phyloP scores from a whole-genome alignment of 257 asterid genomes.

The Linaria vulgaris region DNA sequence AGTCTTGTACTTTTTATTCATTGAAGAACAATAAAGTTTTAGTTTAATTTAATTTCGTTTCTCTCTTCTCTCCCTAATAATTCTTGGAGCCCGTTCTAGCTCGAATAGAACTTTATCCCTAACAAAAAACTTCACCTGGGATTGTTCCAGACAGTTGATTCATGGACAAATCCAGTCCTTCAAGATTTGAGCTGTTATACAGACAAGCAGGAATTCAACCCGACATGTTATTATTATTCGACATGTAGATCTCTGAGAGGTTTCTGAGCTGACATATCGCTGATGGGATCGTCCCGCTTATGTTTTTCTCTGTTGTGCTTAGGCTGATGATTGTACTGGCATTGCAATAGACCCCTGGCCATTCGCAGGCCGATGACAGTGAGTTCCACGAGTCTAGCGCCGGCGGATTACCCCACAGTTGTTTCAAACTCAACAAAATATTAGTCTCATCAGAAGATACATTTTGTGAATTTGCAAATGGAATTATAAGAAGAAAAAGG shows the following conservation, averaged over 20 bases:
- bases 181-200: constrained; percentile 49
- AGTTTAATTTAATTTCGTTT: too few species aligned
- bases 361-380: constrained; percentile 39
- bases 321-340: too few species aligned
- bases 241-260: too few species aligned
- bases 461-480: constrained; percentile 42
- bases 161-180: constrained; percentile 52
- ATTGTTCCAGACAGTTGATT: constrained; percentile 52
- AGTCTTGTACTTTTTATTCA: too few species aligned
- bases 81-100: too few species aligned
- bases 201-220: constrained; percentile 41
- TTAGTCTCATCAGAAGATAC: constrained; percentile 43
- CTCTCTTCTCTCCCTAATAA: too few species aligned
- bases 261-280: too few species aligned
- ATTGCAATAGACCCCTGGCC: constrained; percentile 37
- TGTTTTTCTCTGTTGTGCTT: too few species aligned
- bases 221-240: too few species aligned
- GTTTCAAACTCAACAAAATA: constrained; percentile 38
- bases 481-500: constrained; percentile 23
- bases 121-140: constrained; percentile 15
- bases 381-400: constrained; percentile 34
- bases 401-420: constrained; percentile 32
- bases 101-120: too few species aligned
- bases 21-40: too few species aligned
- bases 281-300: too few species aligned